Conservation (phyloP, 164 flowering plant genomes). For the Kingdonia uniflora region DNA sequence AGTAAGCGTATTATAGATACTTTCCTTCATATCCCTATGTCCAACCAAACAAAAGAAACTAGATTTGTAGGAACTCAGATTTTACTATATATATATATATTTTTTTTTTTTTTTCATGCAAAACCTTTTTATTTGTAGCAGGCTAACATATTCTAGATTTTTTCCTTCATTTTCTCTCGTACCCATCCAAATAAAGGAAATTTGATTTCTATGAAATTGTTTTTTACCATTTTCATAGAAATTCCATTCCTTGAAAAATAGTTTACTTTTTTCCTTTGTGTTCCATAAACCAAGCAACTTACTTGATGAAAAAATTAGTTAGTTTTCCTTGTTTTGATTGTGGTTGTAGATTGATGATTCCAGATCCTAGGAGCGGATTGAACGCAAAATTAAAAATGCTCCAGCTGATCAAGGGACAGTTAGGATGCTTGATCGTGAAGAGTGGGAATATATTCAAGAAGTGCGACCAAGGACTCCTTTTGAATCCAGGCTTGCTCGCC, state of each 20-base stretch:
- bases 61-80: background rate
- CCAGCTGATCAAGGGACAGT: slow-evolving; percentile 76
- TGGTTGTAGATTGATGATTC: slow-evolving; percentile 59
- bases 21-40: background rate
- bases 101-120: background rate
- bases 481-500: slow-evolving; percentile 88
- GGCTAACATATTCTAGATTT: too few relatives aligned
- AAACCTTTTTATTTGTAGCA: too few relatives aligned
- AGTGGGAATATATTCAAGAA: slow-evolving; percentile 76
- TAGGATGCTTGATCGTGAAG: slow-evolving; percentile 88
- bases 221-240: too few relatives aligned
- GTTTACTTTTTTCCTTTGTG: background rate
- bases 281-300: background rate
- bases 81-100: too few relatives aligned
- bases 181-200: too few relatives aligned
- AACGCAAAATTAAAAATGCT: slow-evolving; percentile 68
- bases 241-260: background rate
- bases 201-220: too few relatives aligned
- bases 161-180: too few relatives aligned
- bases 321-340: background rate
- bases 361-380: slow-evolving; percentile 64
- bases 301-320: background rate
- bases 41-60: background rate
- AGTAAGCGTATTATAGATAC: too few relatives aligned
- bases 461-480: slow-evolving; percentile 89